Evolutionary conservation across 2,329 filamentous ascomycete species (phyloP).

Genomic region (Aspergillus neotritici): DNA sequence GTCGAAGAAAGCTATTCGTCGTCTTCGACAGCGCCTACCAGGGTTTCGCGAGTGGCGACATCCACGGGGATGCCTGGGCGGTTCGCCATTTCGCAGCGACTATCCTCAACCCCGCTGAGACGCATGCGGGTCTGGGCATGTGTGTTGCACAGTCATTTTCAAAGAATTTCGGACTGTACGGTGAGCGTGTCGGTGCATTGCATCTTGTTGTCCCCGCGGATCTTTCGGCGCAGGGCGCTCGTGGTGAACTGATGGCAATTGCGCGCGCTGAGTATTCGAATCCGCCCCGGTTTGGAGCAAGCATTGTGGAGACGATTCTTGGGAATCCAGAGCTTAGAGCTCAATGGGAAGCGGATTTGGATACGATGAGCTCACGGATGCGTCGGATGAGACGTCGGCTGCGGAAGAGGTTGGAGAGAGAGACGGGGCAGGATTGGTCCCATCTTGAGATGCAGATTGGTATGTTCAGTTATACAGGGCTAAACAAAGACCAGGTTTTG

Average conservation of each 20-base stretch:
- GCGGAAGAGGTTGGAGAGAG: slow-evolving; percentile 17
- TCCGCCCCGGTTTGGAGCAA: slow-evolving; percentile 26
- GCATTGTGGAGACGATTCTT: slow-evolving; percentile 26
- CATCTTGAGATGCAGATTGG: slow-evolving; percentile 34
- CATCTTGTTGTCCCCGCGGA: slow-evolving; percentile 43
- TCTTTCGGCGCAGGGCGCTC: slow-evolving; percentile 6
- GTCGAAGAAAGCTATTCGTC: slow-evolving; percentile 70
- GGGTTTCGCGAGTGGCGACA: slow-evolving; percentile 81
- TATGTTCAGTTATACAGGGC: slow-evolving; percentile 39
- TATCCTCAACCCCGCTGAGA: too few species aligned
- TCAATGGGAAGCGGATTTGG: slow-evolving; percentile 31
- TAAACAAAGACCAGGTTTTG: slow-evolving; percentile 27
- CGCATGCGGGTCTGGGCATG: slow-evolving; percentile 11
- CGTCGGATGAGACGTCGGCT: slow-evolving; percentile 11
- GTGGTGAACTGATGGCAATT: slow-evolving; percentile 9
- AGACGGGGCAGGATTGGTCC: slow-evolving; percentile 28
- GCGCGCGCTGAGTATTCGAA: slow-evolving; percentile 26
- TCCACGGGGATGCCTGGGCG: slow-evolving; percentile 71
- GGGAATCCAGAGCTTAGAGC: slow-evolving; percentile 13
- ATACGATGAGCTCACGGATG: slow-evolving; percentile 32
- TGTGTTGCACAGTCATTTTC: slow-evolving; percentile 49
- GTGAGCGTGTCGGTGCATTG: slow-evolving; percentile 83
- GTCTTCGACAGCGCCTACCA: slow-evolving; percentile 95
- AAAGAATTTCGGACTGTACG: slow-evolving; percentile 68
- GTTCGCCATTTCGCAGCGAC: slow-evolving; percentile 68